phyloP scores from a whole-genome alignment of 495 filamentous ascomycete genomes.

The Penicillium psychrofluorescens region DNA sequence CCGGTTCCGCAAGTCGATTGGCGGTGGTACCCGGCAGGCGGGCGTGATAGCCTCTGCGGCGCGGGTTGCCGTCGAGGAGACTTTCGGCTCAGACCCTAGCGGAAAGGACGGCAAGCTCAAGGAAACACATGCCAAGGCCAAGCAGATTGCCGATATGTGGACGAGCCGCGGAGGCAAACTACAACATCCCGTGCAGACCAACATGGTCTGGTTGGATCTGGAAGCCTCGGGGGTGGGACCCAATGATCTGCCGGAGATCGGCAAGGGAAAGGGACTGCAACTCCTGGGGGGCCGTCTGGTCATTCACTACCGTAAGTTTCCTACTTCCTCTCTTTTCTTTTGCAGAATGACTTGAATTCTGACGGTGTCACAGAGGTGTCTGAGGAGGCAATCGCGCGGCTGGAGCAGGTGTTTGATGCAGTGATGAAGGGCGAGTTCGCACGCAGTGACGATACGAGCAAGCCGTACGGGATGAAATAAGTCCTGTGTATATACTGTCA shows the following conservation, averaged over 20 bases:
- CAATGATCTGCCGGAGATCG: slow-evolving; percentile 35
- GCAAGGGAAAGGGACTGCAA: slow-evolving; percentile 30
- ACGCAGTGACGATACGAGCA: slow-evolving; percentile 28
- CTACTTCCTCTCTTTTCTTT: background rate
- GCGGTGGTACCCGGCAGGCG: slow-evolving; percentile 73
- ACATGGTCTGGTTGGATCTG: slow-evolving; percentile 91
- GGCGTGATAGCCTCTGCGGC: slow-evolving; percentile 43
- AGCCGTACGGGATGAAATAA: slow-evolving; percentile 32
- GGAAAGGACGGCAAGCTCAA: slow-evolving; percentile 58
- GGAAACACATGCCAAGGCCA: slow-evolving; percentile 56
- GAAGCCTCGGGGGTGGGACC: slow-evolving; percentile 38
- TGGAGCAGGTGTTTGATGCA: slow-evolving; percentile 34
- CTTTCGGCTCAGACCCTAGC: slow-evolving; percentile 54
- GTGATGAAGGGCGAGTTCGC: slow-evolving; percentile 31
- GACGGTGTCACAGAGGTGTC: slow-evolving; percentile 36
- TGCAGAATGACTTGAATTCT: slow-evolving; percentile 7
- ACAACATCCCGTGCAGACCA: slow-evolving; percentile 56
- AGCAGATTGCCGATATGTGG: slow-evolving; percentile 58
- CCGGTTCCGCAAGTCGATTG: slow-evolving; percentile 78
- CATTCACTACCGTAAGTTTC: slow-evolving; percentile 40
- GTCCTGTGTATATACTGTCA: background rate
- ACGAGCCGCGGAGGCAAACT: slow-evolving; percentile 44
- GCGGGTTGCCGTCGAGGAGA: slow-evolving; percentile 42
- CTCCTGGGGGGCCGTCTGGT: slow-evolving; percentile 33
- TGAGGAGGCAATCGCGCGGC: slow-evolving; percentile 30